A percentile compares a stretch with the other conserved stretches of the same genome.
phyloP scores from a whole-genome alignment of 176 grass and related monocot species.

The Bromus sterilis region DNA sequence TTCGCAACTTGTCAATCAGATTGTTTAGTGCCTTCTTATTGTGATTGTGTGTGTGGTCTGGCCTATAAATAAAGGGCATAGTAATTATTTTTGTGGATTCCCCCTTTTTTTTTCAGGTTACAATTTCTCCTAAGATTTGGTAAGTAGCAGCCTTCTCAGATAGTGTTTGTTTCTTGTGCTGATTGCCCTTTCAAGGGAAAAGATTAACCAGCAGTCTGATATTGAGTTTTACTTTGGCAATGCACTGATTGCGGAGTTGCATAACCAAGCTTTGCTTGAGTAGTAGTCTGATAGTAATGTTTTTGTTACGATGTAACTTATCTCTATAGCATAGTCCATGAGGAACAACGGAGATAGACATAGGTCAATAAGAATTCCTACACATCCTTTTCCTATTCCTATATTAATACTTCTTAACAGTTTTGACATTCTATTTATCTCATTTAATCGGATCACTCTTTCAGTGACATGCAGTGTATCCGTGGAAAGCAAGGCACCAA shows the following conservation, averaged over 20 bases:
- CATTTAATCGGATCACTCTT: not conserved
- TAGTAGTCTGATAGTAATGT: no score
- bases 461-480: not conserved
- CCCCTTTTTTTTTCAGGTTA: not conserved
- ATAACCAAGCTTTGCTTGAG: no score
- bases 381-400: no score
- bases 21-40: not conserved
- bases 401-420: no score
- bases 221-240: not conserved
- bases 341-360: no score
- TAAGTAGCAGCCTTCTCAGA: not conserved
- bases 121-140: not conserved
- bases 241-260: not conserved
- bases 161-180: not conserved
- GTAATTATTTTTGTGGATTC: not conserved
- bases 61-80: not conserved
- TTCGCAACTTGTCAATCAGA: not conserved
- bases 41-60: not conserved
- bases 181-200: not conserved
- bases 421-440: not conserved
- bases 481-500: not conserved
- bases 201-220: not conserved
- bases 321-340: no score
- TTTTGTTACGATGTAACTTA: no score
- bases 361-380: no score